Evolutionary conservation across 2,329 filamentous ascomycete species (phyloP).

Genomic region (Colletotrichum echinochloae): DNA sequence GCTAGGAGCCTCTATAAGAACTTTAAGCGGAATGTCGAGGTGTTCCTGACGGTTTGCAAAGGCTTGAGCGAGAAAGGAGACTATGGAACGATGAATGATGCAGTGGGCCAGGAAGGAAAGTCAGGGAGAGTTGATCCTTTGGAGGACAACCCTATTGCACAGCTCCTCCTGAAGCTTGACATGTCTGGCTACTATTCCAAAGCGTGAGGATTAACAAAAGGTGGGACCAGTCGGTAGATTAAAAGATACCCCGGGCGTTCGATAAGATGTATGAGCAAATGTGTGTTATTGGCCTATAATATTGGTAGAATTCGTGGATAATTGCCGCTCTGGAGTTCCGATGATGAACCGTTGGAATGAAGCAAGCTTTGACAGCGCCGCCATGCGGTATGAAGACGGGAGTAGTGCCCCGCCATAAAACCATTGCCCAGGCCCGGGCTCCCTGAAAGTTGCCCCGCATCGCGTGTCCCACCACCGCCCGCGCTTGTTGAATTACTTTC

Average conservation of each 20-base stretch:
- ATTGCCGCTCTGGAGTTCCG: neutral
- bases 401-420: conserved; percentile 15
- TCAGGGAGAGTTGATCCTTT: conserved; percentile 48
- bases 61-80: conserved; percentile 74
- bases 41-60: conserved; percentile 80
- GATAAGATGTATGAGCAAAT: neutral
- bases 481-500: conserved; percentile 33
- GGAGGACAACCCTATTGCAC: conserved; percentile 72
- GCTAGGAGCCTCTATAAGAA: conserved; percentile 66
- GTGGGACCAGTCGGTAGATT: neutral
- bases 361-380: neutral
- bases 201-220: conserved; percentile 12
- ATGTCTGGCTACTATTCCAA: conserved; percentile 74
- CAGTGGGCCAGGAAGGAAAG: conserved; percentile 47
- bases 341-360: neutral
- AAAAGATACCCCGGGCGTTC: conserved; percentile 21
- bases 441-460: conserved; percentile 48
- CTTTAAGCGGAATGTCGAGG: conserved; percentile 78
- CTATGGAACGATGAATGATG: conserved; percentile 52
- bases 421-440: neutral
- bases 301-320: neutral
- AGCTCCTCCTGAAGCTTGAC: conserved; percentile 77
- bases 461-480: conserved; percentile 44
- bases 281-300: neutral
- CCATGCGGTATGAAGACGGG: neutral